Conservation (phyloP, 2,329 filamentous ascomycete species). For the Onygenales sp. region DNA sequence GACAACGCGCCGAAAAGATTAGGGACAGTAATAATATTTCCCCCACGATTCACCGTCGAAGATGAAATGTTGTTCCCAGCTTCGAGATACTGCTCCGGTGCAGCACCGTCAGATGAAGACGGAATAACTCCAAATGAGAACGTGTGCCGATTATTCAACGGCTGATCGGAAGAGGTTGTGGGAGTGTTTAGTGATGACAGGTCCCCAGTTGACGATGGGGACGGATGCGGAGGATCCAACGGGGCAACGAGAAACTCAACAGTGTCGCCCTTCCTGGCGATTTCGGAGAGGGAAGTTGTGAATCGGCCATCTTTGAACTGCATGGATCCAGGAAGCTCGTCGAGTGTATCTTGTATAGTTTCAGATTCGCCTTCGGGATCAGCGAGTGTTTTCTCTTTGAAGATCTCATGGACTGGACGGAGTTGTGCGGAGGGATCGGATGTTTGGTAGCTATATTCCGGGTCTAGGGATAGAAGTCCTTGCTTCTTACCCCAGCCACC, state of each 20-base stretch:
- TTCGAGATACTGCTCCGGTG: background rate
- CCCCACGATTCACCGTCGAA: no score
- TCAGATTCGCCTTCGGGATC: conserved; percentile 1
- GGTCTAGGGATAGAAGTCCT: conserved; percentile 33
- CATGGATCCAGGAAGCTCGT: conserved; percentile 15
- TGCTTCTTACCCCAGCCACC: conserved; percentile 39
- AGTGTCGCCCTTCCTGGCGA: conserved; percentile 27
- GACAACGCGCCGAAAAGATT: conserved; percentile 31
- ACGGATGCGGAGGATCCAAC: background rate
- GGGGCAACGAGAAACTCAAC: conserved; percentile 33
- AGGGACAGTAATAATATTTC: conserved; percentile 16
- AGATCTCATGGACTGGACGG: conserved; percentile 17
- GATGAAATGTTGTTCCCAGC: background rate
- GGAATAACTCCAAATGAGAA: conserved; percentile 23
- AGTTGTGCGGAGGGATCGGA: conserved; percentile 8
- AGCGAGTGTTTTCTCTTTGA: conserved; percentile 9
- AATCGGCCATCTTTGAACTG: conserved; percentile 18
- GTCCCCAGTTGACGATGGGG: background rate
- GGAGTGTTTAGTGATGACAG: background rate
- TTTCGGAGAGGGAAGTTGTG: conserved; percentile 30
- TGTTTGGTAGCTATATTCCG: conserved; percentile 20
- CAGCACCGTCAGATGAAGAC: conserved; percentile 14
- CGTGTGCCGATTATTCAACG: conserved; percentile 13
- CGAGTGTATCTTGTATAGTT: conserved; percentile 9
- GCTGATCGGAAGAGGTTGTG: background rate